These are phyloP conservation scores for Rhododendron kiyosumense DNA, from an alignment of 148 eudicot genomes.

Conservation along the genomic window DNA sequence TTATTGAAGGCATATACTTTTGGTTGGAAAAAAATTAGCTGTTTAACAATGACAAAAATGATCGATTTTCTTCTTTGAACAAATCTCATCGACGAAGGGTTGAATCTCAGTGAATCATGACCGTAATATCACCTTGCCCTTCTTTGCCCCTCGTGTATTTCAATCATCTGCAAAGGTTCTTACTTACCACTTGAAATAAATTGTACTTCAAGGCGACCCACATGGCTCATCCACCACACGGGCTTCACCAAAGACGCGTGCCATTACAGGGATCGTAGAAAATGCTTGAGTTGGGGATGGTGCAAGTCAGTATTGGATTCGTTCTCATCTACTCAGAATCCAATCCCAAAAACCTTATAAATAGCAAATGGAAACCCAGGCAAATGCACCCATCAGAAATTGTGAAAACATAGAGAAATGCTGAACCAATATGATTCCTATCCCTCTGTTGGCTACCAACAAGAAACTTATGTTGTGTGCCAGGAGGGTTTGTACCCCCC, in stretches of 20 bases:
- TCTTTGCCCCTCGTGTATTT: not conserved
- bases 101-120: not conserved
- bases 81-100: no score
- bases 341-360: not conserved
- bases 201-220: not conserved
- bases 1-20: not conserved
- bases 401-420: not conserved
- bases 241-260: not conserved
- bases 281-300: not conserved
- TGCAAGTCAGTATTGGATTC: not conserved
- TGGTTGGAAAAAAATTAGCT: not conserved
- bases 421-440: not conserved
- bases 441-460: conserved; percentile 11
- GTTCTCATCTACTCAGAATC: not conserved
- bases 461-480: not conserved
- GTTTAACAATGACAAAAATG: not conserved
- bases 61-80: not conserved
- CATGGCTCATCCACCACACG: not conserved
- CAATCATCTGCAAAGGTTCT: not conserved
- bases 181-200: not conserved
- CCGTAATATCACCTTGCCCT: not conserved
- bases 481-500: not conserved
- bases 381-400: not conserved
- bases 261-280: not conserved
- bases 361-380: not conserved